Base-by-base conservation (phyloP, 352 stramenopile species). In the Pythium angustatum region DNA sequence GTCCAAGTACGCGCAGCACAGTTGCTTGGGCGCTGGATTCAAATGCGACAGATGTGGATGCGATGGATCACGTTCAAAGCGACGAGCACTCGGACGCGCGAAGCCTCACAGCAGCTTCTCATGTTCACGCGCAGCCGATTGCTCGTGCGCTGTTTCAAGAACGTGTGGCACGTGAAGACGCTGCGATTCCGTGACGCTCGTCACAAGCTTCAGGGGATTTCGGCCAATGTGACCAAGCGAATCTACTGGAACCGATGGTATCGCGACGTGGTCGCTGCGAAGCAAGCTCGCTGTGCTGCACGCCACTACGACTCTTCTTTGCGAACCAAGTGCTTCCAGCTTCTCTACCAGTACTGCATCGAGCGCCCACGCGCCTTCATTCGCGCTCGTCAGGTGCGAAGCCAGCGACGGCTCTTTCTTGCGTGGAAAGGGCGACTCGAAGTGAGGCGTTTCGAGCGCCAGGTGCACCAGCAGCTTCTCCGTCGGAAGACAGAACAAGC, bases 91-190 rank as follows among this genome's bases (percentile, higher is more conserved):
- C 43, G 33, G 17, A 10, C 31, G 14, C 44, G 22, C 15, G 19
- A 24, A 1, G 44, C 56, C 0, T 27, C 43, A 0, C 26, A 36
- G 22, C 17, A 21, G 28, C 22, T 61, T 41, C 28, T 48, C 11
- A 9, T 40, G 8, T 4, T 45, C 2, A 24, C 43, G n/a, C 21
- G 31, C 6, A 28, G 5, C 1, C 27, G 12, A 7, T 2, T 50
- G 9, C 45, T 64, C 4, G 4, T 3, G 0, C 48, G 40, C 27
- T 30, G 10, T 3, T 48, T 64, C 22, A 11, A 26, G 2, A 34
- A 47, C 5, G 45, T 56, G 24, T 64, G 56, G 56, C 30, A 33
- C 14, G 11, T 12, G 21, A 64, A 56, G n/a, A 19, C n/a, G 22
- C 9, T 36, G 19, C 41, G 31, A 17, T 56, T 36, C 31, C 15